Evolutionary conservation across 2,329 filamentous ascomycete species (phyloP), one percentile per base, ranked within the genome.

Genomic region (Hysterium pulicare): DNA sequence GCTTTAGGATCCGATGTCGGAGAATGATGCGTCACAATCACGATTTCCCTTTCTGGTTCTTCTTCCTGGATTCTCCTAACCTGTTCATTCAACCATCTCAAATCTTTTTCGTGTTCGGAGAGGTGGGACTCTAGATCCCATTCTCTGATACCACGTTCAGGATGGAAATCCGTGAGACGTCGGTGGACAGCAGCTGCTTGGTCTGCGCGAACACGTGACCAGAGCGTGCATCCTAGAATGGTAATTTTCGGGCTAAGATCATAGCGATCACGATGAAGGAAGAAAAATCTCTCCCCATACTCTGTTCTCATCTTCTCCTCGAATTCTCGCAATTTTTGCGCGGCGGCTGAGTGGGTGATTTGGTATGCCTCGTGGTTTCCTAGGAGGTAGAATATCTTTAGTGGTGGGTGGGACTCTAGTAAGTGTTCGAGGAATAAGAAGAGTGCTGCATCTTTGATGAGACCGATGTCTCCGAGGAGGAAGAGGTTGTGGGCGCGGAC

Each of bases 1-100:
- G 69, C 58, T 1, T 63, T 51, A 1, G 49, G 6, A 40, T 72
- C 63, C 1, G 26, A 35, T 1, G 69, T 65, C 0, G 72, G 73
- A 39, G 66, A 69, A 52, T 67, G 69, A 47, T 77, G 73, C 3
- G 73, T 68, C 8, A 73, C 49, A 11, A 76, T 55, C 2, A 71
- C 33, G 13, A 74, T 55, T 8, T 52, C 48, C 4, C 39, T 48
- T 5, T 59, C 45, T 1, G 54, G 44, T 6, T 45, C 42, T 4
- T 58, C 37, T 13, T 40, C 9, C 36, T 48, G 33, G 4, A 69
- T 48, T 4, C 50, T 35, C 0, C 45, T 38, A 13, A 71, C 62
- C 40, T 68, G 46, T 0, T 37, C 44, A 47, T 75, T 74, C 9
- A 76, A 58, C 72, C 73, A 76, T 0, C 49, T 48, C 0, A 76